phyloP scores from a whole-genome alignment of 2,329 filamentous ascomycete species.

The Talaromyces piceae region DNA sequence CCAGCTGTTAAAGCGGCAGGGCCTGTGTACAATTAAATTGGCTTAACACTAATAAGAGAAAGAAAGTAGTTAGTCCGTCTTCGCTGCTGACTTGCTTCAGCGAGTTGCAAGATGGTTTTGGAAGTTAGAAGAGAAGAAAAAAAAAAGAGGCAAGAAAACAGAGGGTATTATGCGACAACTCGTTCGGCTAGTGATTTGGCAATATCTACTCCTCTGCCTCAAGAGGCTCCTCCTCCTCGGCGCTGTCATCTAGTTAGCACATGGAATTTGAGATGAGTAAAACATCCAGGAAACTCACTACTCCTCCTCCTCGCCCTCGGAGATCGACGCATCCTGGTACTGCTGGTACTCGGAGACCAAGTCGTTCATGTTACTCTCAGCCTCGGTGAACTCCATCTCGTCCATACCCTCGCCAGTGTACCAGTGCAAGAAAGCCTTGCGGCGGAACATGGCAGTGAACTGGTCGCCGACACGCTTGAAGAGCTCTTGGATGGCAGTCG shows the following conservation, averaged over 20 bases:
- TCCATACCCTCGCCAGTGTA: constrained; percentile 99
- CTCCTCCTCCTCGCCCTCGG: constrained; percentile 95
- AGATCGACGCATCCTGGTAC: constrained; percentile 98
- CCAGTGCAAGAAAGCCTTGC: constrained; percentile 99
- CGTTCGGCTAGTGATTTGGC: not conserved
- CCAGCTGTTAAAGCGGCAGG: not conserved
- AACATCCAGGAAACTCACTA: constrained; percentile 23
- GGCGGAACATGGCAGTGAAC: constrained; percentile 99
- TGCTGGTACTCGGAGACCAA: constrained; percentile 99
- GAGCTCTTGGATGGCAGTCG: constrained; percentile 98
- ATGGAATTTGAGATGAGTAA: not conserved
- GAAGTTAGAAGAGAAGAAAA: too few relatives aligned
- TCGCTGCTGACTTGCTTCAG: not conserved
- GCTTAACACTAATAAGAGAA: not conserved
- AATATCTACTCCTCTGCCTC: constrained; percentile 62
- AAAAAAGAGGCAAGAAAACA: constrained; percentile 5
- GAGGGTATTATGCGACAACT: constrained; percentile 12
- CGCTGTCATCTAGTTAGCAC: constrained; percentile 31
- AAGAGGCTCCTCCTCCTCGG: constrained; percentile 64
- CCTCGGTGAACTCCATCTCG: constrained; percentile 99
- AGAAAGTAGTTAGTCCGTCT: not conserved
- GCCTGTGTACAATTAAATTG: not conserved
- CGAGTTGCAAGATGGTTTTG: not conserved
- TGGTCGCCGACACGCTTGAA: constrained; percentile 99
- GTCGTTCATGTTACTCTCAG: constrained; percentile 99